Percentiles rank a stretch among this genome's conserved stretches.
Evolutionary conservation across 805 yeast species (phyloP).

Genomic region (Saccharomyces paradoxus): DNA sequence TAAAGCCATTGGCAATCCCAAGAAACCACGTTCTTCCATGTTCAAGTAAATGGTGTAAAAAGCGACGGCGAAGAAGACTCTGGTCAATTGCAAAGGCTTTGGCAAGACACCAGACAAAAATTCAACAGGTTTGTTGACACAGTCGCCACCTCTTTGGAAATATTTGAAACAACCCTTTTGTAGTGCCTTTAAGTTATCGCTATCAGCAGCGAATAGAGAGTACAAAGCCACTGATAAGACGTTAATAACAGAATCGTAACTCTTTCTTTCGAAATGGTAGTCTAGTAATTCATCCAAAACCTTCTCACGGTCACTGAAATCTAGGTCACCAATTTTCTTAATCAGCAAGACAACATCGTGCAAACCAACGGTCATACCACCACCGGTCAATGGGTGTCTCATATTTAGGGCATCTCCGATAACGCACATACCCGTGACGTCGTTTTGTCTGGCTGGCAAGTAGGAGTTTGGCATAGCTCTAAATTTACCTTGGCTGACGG

Average conservation of each 20-base stretch:
- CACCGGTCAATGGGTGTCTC: slow-evolving; percentile 98
- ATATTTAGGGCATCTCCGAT: slow-evolving; percentile 92
- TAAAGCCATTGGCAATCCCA: slow-evolving; percentile 63
- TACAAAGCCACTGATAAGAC: slow-evolving; percentile 86
- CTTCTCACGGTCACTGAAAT: slow-evolving; percentile 46
- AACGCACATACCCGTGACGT: slow-evolving; percentile 65
- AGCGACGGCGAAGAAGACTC: slow-evolving; percentile 87
- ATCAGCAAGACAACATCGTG: slow-evolving; percentile 70
- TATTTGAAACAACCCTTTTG: slow-evolving; percentile 87
- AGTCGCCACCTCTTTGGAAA: slow-evolving; percentile 76
- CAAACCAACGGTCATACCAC: slow-evolving; percentile 97
- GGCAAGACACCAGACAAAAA: slow-evolving; percentile 78
- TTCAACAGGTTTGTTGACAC: slow-evolving; percentile 70
- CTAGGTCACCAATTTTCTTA: slow-evolving; percentile 34
- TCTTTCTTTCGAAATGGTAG: slow-evolving; percentile 74
- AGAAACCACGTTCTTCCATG: slow-evolving; percentile 53
- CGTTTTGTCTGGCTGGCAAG: slow-evolving; percentile 67
- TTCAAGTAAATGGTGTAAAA: slow-evolving; percentile 71
- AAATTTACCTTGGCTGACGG: slow-evolving; percentile 51
- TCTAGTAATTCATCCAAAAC: slow-evolving; percentile 50
- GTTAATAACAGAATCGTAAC: slow-evolving; percentile 75
- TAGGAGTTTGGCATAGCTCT: slow-evolving; percentile 92
- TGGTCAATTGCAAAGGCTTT: slow-evolving; percentile 62
- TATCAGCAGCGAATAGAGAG: slow-evolving; percentile 83
- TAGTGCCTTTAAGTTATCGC: slow-evolving; percentile 51